Evolutionary conservation across 257 asterid species (phyloP).

Genomic region (Solanum sitiens): DNA sequence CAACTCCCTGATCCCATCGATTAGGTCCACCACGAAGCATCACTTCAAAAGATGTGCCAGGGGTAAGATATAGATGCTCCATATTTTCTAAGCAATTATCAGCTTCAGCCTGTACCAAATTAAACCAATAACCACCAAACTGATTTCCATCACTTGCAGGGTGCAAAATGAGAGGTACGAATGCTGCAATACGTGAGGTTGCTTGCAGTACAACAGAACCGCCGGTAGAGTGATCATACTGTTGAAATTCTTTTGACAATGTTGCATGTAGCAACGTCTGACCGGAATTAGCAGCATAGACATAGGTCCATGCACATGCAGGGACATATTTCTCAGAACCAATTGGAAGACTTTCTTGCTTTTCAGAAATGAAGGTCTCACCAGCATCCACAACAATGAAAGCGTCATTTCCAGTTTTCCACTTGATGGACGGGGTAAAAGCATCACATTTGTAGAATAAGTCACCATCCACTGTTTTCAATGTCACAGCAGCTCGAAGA

Average conservation of each 20-base stretch:
- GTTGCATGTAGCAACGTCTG: slow-evolving; percentile 62
- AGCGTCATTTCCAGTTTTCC: slow-evolving; percentile 64
- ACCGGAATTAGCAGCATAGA: slow-evolving; percentile 59
- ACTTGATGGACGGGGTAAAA: slow-evolving; percentile 47
- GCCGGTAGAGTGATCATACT: slow-evolving; percentile 33
- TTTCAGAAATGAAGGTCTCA: slow-evolving; percentile 19
- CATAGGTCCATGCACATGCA: slow-evolving; percentile 66
- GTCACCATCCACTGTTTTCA: slow-evolving; percentile 52
- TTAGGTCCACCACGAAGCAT: slow-evolving; percentile 84
- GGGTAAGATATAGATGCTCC: slow-evolving; percentile 54
- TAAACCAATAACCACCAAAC: slow-evolving; percentile 86
- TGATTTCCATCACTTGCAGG: slow-evolving; percentile 82
- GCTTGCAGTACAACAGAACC: slow-evolving; percentile 49
- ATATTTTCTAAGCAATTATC: slow-evolving; percentile 36
- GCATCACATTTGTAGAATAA: slow-evolving; percentile 75
- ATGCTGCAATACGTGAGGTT: slow-evolving; percentile 59
- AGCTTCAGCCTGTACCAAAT: slow-evolving; percentile 36
- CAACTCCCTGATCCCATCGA: slow-evolving; percentile 65
- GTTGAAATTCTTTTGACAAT: slow-evolving; percentile 46
- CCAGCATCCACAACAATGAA: slow-evolving; percentile 49
- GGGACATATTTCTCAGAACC: slow-evolving; percentile 32
- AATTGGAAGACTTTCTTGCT: slow-evolving; percentile 22
- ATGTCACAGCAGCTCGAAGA: slow-evolving; percentile 61
- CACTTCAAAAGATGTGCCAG: slow-evolving; percentile 63
- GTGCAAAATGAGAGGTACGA: slow-evolving; percentile 55